Conservation (phyloP, 306 rosid genomes). For the Cicer yamashitae region DNA sequence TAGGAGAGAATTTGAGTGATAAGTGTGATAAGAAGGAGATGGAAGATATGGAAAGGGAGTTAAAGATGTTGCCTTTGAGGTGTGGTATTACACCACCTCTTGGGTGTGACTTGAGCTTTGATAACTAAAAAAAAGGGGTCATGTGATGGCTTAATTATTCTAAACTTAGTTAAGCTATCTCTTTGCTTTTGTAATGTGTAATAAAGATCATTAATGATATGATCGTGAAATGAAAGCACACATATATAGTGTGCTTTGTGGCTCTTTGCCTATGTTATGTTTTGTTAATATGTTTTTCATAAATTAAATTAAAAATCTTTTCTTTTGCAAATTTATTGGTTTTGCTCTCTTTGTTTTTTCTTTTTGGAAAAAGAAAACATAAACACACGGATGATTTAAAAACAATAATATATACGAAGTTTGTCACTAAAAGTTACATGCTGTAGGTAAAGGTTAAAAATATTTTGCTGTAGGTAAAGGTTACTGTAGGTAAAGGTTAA, state of each 20-base stretch:
- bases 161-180: background rate
- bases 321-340: background rate
- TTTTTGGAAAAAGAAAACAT: too few species aligned
- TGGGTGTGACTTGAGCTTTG: background rate
- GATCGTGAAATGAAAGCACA: constrained; percentile 1
- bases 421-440: too few species aligned
- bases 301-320: background rate
- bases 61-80: background rate
- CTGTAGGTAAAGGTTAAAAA: too few species aligned
- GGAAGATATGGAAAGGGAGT: background rate
- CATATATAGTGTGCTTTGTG: background rate
- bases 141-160: background rate
- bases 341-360: background rate
- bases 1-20: constrained; percentile 3
- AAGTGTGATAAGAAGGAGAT: background rate
- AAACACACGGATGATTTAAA: too few species aligned
- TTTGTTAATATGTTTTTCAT: background rate
- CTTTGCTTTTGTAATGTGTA: background rate
- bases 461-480: too few species aligned
- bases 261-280: background rate
- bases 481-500: too few species aligned
- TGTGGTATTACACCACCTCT: constrained; percentile 22
- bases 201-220: constrained; percentile 34
- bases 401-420: too few species aligned
- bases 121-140: background rate